Evolutionary conservation across 2,329 filamentous ascomycete genomes (phyloP), one percentile per base, ranked within the genome.

Genomic region (Colletotrichum higginsianum): DNA sequence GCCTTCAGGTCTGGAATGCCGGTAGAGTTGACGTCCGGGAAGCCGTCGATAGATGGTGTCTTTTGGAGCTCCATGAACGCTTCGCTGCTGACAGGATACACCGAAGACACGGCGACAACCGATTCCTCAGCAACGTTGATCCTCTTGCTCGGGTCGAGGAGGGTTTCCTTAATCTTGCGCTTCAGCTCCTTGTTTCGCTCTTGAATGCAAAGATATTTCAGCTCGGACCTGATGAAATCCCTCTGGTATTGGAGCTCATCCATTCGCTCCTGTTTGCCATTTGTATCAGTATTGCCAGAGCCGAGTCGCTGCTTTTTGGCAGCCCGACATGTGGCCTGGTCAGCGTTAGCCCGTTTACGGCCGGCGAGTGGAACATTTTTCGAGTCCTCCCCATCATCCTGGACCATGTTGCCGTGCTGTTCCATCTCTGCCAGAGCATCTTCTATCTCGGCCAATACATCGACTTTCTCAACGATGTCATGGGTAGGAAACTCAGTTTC

Each of bases 1-100:
- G 46, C 30, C 23, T 44, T 53, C 7, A 76, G 52, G 18, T 26
- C 42, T 3, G 65, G 60, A 9, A 76, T 63, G 3, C 75, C 75
- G 0, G 74, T 75, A 0, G 74, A 67, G 18, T 63, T n/a, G 0
- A 3, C 2, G 12, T 69, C 35, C 0, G 61, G 53, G 18, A 76
- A 76, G 1, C 68, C 73, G 3, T 53, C 11, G 2, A 55, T 38
- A 11, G 13, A 3, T 18, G 1, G 44, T 38, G 1, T 46, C 11
- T 18, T 35, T 42, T 23, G 12, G 30, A 16, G 1, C 12, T 8
- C 5, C 15, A 21, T 5, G 15, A 71, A 71, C 1, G 75, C 74
- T 16, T 63, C 61, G 38, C 73, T 72, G 58, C 71, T 74, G 2
- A 74, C 65, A 2, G 75, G 73, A 18, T 73, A 72, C 0, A 76